These are phyloP conservation scores for Naganishia onofrii DNA, from an alignment of 768 basidiomycete genomes.

Conservation along the genomic window DNA sequence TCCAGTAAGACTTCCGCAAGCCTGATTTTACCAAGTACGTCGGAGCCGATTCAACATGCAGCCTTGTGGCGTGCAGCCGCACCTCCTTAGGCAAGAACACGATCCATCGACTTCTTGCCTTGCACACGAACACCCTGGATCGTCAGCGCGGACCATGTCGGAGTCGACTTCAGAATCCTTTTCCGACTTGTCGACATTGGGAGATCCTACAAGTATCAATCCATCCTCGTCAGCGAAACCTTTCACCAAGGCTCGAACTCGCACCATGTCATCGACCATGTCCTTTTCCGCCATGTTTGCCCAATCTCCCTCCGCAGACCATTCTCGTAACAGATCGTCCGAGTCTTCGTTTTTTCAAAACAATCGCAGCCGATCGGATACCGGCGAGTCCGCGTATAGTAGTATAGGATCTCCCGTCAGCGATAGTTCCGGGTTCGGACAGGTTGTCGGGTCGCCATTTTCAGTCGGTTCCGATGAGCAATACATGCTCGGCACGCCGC, in stretches of 20 bases:
- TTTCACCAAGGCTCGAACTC: conserved; percentile 6
- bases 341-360: neutral
- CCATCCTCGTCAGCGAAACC: neutral
- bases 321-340: neutral
- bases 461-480: conserved; percentile 9
- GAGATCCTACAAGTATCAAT: neutral
- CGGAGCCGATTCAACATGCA: neutral
- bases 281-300: conserved; percentile 16
- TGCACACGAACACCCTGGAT: neutral
- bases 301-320: neutral
- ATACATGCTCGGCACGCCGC: conserved; percentile 10
- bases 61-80: neutral
- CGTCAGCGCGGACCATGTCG: neutral
- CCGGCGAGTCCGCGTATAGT: neutral
- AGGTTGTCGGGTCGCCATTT: conserved; percentile 11
- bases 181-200: neutral
- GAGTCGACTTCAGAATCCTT: neutral
- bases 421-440: neutral
- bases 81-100: neutral
- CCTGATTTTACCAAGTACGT: no score
- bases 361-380: neutral
- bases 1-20: no score
- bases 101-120: neutral
- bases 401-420: conserved; percentile 1
- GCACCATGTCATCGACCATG: conserved; percentile 23